Percentiles rank a stretch among this genome's conserved stretches.
These are phyloP conservation scores for Crithidia fasciculata DNA, from an alignment of 208 protist genomes.

Conservation along the genomic window DNA sequence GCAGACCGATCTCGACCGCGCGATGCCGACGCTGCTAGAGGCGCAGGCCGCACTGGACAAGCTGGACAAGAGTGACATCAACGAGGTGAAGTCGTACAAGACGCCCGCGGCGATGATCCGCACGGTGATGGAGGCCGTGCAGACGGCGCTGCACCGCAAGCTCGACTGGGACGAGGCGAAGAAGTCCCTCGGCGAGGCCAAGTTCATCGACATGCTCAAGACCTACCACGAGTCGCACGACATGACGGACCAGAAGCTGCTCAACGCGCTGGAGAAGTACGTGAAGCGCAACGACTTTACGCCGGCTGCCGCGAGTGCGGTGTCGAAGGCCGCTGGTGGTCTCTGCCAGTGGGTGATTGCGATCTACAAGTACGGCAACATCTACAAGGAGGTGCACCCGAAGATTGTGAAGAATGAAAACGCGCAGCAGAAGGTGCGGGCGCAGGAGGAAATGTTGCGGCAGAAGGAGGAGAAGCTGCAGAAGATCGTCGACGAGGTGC, in stretches of 20 bases:
- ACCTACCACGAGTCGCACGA: constrained; percentile 96
- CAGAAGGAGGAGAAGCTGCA: constrained; percentile 94
- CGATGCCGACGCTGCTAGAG: constrained; percentile 95
- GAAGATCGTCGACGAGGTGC: constrained; percentile 94
- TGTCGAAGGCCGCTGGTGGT: constrained; percentile 95
- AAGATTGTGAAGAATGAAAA: constrained; percentile 96
- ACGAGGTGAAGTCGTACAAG: constrained; percentile 98
- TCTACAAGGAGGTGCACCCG: constrained; percentile 97
- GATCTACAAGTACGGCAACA: constrained; percentile 97
- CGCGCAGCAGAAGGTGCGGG: constrained; percentile 91
- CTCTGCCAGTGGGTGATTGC: constrained; percentile 98
- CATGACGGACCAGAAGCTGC: constrained; percentile 95
- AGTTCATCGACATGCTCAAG: constrained; percentile 96
- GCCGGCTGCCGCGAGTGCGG: constrained; percentile 84
- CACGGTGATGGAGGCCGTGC: constrained; percentile 97
- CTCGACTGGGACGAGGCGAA: constrained; percentile 97
- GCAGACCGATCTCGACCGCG: constrained; percentile 95
- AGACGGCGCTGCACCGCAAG: constrained; percentile 94
- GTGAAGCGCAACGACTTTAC: constrained; percentile 95
- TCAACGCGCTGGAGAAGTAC: constrained; percentile 96
- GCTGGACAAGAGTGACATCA: constrained; percentile 97
- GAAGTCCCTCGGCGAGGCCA: constrained; percentile 94
- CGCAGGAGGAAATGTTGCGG: constrained; percentile 95
- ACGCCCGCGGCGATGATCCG: constrained; percentile 95
- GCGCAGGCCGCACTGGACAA: constrained; percentile 96